Conservation (phyloP, 768 basidiomycete genomes). For the Candolleomyces efflorescens region DNA sequence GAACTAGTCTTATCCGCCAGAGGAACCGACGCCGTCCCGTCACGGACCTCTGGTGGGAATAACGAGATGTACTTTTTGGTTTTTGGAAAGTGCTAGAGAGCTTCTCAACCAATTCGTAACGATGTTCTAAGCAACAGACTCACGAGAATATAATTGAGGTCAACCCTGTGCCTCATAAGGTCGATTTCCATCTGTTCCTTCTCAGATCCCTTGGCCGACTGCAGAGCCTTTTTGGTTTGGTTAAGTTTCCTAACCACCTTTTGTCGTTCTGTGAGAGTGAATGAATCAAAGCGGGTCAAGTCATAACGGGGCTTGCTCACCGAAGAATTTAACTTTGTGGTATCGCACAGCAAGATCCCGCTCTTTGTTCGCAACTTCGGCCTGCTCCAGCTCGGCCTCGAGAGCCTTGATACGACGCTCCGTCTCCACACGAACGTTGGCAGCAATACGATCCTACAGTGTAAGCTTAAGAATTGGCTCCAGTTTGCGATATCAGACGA, state of each 20-base stretch:
- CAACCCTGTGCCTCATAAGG: constrained; percentile 67
- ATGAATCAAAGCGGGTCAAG: not conserved
- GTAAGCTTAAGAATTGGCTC: not conserved
- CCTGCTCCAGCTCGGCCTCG: constrained; percentile 65
- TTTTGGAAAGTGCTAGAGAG: constrained; percentile 73
- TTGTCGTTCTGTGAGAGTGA: constrained; percentile 61
- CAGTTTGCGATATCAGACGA: not conserved
- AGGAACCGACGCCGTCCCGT: constrained; percentile 22
- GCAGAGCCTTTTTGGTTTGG: constrained; percentile 56
- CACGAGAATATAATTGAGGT: constrained; percentile 88
- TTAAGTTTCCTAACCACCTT: constrained; percentile 78
- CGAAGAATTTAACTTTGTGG: constrained; percentile 93
- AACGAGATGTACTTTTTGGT: constrained; percentile 86
- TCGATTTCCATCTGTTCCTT: constrained; percentile 41
- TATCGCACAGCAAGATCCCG: constrained; percentile 73
- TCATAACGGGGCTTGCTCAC: constrained; percentile 35
- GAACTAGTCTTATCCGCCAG: constrained; percentile 36
- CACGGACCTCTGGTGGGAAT: constrained; percentile 67
- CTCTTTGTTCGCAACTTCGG: constrained; percentile 63
- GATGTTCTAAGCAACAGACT: constrained; percentile 10
- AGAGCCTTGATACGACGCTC: constrained; percentile 75
- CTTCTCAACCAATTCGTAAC: not conserved
- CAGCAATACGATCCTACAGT: constrained; percentile 71
- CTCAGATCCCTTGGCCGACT: constrained; percentile 28
- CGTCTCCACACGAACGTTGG: constrained; percentile 76